Evolutionary conservation across 2,329 filamentous ascomycete genomes (phyloP), one percentile per base, ranked within the genome.

Genomic region (Mycosphaerella sp.): DNA sequence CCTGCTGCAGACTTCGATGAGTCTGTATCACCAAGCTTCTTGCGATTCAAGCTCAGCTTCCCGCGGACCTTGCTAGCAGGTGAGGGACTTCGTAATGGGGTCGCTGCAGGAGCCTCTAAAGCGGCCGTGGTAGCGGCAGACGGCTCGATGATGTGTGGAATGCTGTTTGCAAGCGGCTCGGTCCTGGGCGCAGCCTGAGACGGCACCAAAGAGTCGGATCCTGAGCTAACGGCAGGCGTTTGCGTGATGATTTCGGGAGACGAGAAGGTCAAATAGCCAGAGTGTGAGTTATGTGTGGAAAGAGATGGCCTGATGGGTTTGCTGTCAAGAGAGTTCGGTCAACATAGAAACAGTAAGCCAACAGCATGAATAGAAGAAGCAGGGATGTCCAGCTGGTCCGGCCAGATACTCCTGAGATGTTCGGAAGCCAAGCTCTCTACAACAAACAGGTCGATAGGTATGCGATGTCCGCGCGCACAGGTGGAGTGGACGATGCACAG

Each of bases 31-130:
- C 55, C 61, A 7, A 70, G 65, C 66, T 77, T 82, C 64, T 79
- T 83, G 43, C 77, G 74, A 39, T 61, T 53, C 41, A 65, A 70
- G 55, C 74, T 80, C 64, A 93, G 89, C 10, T 85, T 86, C 66
- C 85, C 83, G 68, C 81, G 86, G 57, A 92, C 75, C 65, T 84
- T 87, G 65, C 83, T 81, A 48, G 80, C 82, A 9, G 87, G 86
- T 8, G 89, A 91, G 17, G 80, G 77, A 23, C 82, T 82, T 56
- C 86, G 80, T 61, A 79, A 29, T 29, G 79, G 58, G 74, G 63
- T 36, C 59, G 48, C 12, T 64, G 55, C 50, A 29, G 64, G 53
- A 48, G 58, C 36, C 9, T 57, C 50, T 34, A 59, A 38, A 53
- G 58, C 38, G 48, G 57, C 53, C 54, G 54, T 56, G 45, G 54